A percentile compares a stretch with the other conserved stretches of the same genome.
phyloP scores from a whole-genome alignment of 352 stramenopile genomes.

The Blastocystis sp. region DNA sequence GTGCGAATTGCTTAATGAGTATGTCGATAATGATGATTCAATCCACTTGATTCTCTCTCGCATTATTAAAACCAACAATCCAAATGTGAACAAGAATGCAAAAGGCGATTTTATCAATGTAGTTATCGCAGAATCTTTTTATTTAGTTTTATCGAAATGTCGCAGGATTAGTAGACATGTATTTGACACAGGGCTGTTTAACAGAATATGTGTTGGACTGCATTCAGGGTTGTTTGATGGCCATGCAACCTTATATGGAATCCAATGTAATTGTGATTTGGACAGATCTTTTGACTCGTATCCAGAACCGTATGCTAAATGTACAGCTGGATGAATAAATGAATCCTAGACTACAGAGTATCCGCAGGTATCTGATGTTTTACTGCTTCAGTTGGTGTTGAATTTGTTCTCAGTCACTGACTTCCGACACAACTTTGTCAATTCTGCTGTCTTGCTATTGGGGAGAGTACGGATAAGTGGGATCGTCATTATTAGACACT shows the following conservation, averaged over 20 bases:
- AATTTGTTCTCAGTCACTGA: constrained; percentile 10
- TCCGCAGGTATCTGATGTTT: constrained; percentile 17
- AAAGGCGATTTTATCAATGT: constrained; percentile 50
- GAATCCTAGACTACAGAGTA: not conserved
- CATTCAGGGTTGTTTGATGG: not conserved
- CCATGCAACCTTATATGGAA: not conserved
- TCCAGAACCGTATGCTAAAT: not conserved
- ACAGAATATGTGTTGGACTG: constrained; percentile 48
- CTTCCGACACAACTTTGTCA: constrained; percentile 25
- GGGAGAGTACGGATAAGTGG: not conserved
- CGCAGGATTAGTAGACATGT: not conserved
- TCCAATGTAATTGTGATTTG: not conserved
- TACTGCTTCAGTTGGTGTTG: not conserved
- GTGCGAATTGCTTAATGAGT: constrained; percentile 24
- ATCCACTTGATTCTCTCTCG: constrained; percentile 16
- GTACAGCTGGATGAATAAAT: not conserved
- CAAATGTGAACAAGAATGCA: constrained; percentile 5
- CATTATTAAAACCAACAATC: constrained; percentile 42
- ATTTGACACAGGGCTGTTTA: not conserved
- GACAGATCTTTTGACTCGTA: not conserved
- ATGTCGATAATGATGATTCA: constrained; percentile 8
- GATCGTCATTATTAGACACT: not conserved
- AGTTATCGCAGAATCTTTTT: not conserved
- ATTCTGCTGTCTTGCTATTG: not conserved
- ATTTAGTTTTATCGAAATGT: constrained; percentile 58